Conservation (phyloP, 208 protist species). For the Herpetomonas samuelpessoai region DNA sequence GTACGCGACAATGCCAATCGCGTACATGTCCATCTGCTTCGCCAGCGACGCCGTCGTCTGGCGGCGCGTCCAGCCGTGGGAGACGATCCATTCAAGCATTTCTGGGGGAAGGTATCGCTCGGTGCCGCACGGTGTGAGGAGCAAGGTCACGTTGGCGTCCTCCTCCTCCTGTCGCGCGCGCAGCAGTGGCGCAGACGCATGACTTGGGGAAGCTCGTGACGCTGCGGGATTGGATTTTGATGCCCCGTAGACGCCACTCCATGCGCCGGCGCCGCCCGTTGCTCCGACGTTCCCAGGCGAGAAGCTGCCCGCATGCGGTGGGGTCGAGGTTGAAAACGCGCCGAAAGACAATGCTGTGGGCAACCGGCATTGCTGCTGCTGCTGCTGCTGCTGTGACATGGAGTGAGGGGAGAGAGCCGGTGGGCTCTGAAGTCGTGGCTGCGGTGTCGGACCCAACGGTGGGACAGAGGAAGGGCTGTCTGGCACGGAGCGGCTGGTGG, state of each 20-base stretch:
- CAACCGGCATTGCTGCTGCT: background rate
- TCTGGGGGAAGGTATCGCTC: constrained; percentile 80
- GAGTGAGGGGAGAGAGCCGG: background rate
- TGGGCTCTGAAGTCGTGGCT: too few relatives aligned
- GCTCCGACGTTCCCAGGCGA: too few relatives aligned
- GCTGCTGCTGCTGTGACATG: background rate
- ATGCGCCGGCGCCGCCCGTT: too few relatives aligned
- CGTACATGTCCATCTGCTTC: constrained; percentile 68
- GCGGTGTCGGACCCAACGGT: too few relatives aligned
- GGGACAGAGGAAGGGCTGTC: too few relatives aligned
- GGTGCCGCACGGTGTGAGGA: constrained; percentile 72
- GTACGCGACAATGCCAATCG: constrained; percentile 73
- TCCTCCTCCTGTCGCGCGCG: constrained; percentile 5
- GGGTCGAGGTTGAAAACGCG: constrained; percentile 1
- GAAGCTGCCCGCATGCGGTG: background rate
- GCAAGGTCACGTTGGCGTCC: constrained; percentile 34
- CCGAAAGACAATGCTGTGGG: background rate
- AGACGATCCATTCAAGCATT: constrained; percentile 65
- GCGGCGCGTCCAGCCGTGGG: constrained; percentile 36
- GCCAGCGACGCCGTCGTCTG: constrained; percentile 45
- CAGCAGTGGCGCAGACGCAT: too few relatives aligned
- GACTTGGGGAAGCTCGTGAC: too few relatives aligned
- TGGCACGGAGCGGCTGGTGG: too few relatives aligned
- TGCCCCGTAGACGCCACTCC: too few relatives aligned
- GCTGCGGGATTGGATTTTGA: too few relatives aligned